Base-by-base conservation (phyloP, 768 basidiomycete genomes). In the Chalciporus chontae region DNA sequence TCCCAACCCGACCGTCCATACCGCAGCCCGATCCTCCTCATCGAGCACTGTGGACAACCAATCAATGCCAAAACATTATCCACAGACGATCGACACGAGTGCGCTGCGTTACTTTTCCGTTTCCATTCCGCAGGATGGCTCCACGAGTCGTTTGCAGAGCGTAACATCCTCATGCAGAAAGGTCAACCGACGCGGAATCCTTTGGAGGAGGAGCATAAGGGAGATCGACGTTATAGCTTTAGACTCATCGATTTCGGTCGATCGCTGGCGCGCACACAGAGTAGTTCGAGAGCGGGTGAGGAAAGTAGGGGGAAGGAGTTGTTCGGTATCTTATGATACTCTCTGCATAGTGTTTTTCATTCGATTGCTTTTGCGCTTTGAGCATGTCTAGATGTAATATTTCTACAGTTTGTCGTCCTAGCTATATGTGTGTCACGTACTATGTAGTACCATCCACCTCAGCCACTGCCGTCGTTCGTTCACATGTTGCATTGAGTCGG, bases 161-260 rank as follows among this genome's bases (percentile, higher is more conserved):
- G 73, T 26, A 79, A 79, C 57, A 67, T 78, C 43, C 52, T 77
- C 21, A 53, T 66, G 42, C 76, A 77, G 51, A 66, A 70, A 0
- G 71, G 71, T 2, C 75, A 76, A 14, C 64, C 76, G 17, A 63
- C 62, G 5, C 43, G 45, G n/a, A 54, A 18, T 34, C 61, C 62
- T 8, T 24, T 55, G 19, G 40, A 64, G 3, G 40, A 64, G 3
- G 18, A 29, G 1, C 26, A 46, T 3, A 0, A 43, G 10, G 29
- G 40, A 50, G 40, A 50, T 27, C 34, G 45, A 15, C 36, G 4
- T 0, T 15, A 44, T 10, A 59, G 70, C 45, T 79, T 76, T 55
- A 73, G 77, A 23, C 43, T 79, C 47, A 77, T 78, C 47, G 77
- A 79, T 54, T 77, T 78, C 38, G 77, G 78, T n/a, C 68, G 78